Percentiles rank a stretch among this genome's conserved stretches.
Evolutionary conservation across 202 grass and related monocot species (phyloP).

Genomic region (Elaeis oleifera): DNA sequence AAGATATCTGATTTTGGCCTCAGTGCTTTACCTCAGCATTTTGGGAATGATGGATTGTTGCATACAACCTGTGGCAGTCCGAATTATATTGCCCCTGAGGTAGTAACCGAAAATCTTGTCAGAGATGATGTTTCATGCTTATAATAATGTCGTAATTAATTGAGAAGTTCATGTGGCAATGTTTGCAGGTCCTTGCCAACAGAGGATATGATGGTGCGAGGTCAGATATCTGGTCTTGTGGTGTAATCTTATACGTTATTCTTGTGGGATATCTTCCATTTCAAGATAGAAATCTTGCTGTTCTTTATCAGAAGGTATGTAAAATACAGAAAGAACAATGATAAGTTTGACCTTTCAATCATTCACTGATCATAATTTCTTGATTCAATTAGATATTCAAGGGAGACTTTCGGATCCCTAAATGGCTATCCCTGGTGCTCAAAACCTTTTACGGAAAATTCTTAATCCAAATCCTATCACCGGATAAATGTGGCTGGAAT

Average conservation of each 20-base stretch:
- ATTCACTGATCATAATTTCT: not conserved
- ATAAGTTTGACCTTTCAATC: too few species aligned
- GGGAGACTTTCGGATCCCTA: constrained; percentile 64
- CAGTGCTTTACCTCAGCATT: constrained; percentile 69
- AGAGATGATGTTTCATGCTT: constrained; percentile 1
- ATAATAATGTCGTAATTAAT: constrained; percentile 4
- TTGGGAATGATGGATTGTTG: constrained; percentile 73
- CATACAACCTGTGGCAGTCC: constrained; percentile 94
- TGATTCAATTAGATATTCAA: constrained; percentile 52
- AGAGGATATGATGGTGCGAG: constrained; percentile 78
- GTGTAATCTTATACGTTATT: constrained; percentile 86
- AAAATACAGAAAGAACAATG: too few species aligned
- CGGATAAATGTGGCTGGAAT: constrained; percentile 62
- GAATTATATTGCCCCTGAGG: constrained; percentile 92
- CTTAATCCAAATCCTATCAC: constrained; percentile 66
- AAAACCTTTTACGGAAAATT: constrained; percentile 65
- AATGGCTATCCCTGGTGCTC: constrained; percentile 72
- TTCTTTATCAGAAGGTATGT: constrained; percentile 74
- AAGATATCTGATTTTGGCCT: constrained; percentile 93
- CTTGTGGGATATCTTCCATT: constrained; percentile 79
- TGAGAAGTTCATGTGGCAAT: constrained; percentile 20
- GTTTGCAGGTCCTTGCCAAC: constrained; percentile 67
- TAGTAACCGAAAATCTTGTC: constrained; percentile 8
- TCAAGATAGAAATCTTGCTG: constrained; percentile 60
- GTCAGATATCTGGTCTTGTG: constrained; percentile 90